Evolutionary conservation across 805 yeast species (phyloP).

Genomic region (Yamadazyma takamatsuzukensis): DNA sequence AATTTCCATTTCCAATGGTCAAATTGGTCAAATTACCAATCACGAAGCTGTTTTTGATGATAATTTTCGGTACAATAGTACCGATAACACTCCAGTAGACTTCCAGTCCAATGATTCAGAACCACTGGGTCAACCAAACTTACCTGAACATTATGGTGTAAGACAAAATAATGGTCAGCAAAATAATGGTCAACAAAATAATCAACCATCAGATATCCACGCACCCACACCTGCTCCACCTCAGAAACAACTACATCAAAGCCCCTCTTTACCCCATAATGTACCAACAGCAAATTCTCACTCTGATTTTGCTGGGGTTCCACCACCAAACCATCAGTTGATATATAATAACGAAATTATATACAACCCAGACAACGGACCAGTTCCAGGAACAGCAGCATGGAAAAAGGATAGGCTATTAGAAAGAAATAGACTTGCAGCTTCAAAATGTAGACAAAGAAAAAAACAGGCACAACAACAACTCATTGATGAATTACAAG

Average conservation of each 20-base stretch:
- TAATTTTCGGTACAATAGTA: slow-evolving; percentile 13
- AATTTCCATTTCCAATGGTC: slow-evolving; percentile 81
- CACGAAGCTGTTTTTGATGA: slow-evolving; percentile 37
- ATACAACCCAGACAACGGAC: slow-evolving; percentile 50
- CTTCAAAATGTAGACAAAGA: slow-evolving; percentile 64
- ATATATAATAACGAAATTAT: slow-evolving; percentile 54
- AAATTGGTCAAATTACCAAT: slow-evolving; percentile 67
- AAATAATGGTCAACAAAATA: not conserved
- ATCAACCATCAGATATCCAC: not conserved
- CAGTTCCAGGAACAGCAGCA: slow-evolving; percentile 60
- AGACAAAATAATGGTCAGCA: not conserved
- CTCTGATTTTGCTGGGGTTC: slow-evolving; percentile 32
- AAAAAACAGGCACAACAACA: slow-evolving; percentile 67
- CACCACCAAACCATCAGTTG: slow-evolving; percentile 49
- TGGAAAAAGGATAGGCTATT: slow-evolving; percentile 65
- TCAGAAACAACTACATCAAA: not conserved
- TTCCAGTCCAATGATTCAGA: not conserved
- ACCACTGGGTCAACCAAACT: not conserved
- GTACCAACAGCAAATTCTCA: too few relatives aligned
- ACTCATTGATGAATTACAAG: slow-evolving; percentile 57
- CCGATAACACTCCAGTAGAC: slow-evolving; percentile 8
- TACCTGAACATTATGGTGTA: not conserved
- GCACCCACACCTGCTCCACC: slow-evolving; percentile 1
- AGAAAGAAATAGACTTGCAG: slow-evolving; percentile 66
- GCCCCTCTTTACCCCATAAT: not conserved